These are phyloP conservation scores for Lepidium aucheri DNA, from an alignment of 345 rosid species.

Conservation along the genomic window DNA sequence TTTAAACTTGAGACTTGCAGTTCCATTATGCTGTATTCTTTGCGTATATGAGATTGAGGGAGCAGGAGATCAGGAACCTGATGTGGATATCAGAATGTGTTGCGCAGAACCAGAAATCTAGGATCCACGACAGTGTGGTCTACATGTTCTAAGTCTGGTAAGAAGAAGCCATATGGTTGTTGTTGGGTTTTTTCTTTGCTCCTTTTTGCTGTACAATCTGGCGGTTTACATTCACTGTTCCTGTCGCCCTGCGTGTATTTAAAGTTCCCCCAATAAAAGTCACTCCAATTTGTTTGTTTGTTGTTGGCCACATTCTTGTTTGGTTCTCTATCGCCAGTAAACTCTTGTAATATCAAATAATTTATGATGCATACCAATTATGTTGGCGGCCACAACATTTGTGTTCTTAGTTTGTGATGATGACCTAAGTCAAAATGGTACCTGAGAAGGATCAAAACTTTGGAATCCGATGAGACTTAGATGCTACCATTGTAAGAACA, in stretches of 20 bases:
- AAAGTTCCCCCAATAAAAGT: neutral
- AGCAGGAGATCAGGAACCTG: conserved; percentile 97
- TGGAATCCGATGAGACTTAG: too few species aligned
- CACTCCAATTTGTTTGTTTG: neutral
- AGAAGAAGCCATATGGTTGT: conserved; percentile 1
- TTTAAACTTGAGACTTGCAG: conserved; percentile 35
- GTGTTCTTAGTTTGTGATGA: too few species aligned
- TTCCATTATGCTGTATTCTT: conserved; percentile 93
- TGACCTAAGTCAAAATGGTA: too few species aligned
- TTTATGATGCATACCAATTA: neutral
- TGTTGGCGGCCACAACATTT: too few species aligned
- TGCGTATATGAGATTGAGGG: conserved; percentile 91
- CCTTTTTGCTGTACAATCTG: neutral
- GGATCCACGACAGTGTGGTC: conserved; percentile 97
- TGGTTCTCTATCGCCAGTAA: neutral
- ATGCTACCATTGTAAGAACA: too few species aligned
- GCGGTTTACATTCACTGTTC: neutral
- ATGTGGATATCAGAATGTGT: conserved; percentile 99
- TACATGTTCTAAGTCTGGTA: conserved; percentile 57
- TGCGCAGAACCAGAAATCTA: conserved; percentile 96
- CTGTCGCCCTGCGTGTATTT: conserved; percentile 7
- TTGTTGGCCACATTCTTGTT: neutral
- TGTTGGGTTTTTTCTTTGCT: neutral
- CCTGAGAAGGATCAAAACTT: too few species aligned
- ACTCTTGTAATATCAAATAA: neutral